Evolutionary conservation across 257 asterid genomes (phyloP), one percentile per base, ranked within the genome.

Genomic region (Hygrophila difformis): DNA sequence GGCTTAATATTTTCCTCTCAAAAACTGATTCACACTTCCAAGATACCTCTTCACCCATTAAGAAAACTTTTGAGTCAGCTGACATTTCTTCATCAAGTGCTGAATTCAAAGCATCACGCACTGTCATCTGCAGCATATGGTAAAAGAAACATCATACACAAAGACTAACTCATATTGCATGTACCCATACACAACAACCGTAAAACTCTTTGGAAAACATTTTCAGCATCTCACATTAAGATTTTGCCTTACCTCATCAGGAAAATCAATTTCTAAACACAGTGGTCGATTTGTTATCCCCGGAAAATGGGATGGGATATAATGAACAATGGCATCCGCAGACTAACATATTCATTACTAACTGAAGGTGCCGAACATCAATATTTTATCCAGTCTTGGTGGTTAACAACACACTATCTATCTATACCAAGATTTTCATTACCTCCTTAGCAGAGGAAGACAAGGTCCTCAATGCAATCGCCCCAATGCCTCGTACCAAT

Each of bases 11-110:
- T 5, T 36, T 18, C 18, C 45, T 44, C 59, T 59, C 38, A 18
- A 24, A 41, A 4, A 62, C 36, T 39, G 18, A 37, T n/a, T n/a
- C n/a, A 42, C 55, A 55, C 31, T 33, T 31, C 56, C 15, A 53
- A 8, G 33, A 11, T 69, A 89, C 96, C 96, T 89, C 97, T 74
- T 89, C 98, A 15, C 96, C 98, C 93, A 89, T 85, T 29, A 85
- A 1, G 53, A 89, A 82, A 5, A 89, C 98, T 63, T 62, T 70
- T 38, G 94, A 85, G 62, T 89, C 96, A 15, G 97, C 98, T n/a
- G 94, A 71, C 96, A 89, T 89, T 77, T 89, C 98, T 61, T 89
- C 98, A 61, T 85, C 93, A 18, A 89, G 69, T 31, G 96, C 96
- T 41, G 98, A 84, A 72, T 85, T 89, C 42, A 89, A 58, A 51